phyloP scores from a whole-genome alignment of 2,329 filamentous ascomycete species.

The Sporothrix phasma region DNA sequence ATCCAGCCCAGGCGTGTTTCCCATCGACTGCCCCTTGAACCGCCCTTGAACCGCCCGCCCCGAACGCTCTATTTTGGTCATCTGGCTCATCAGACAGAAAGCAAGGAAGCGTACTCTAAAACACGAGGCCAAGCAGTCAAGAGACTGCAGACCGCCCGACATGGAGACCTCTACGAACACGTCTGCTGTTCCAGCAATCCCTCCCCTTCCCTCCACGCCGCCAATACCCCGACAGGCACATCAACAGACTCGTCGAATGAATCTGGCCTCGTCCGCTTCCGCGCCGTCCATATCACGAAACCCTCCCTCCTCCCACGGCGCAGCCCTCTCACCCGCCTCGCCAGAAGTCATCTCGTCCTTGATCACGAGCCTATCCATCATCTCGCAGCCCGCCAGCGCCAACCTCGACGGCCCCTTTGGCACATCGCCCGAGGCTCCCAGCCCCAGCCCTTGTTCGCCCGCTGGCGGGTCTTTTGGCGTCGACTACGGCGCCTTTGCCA shows the following conservation, averaged over 20 bases:
- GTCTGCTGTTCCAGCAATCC: neutral
- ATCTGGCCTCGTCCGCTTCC: slow-evolving; percentile 6
- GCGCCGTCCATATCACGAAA: slow-evolving; percentile 8
- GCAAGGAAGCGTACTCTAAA: neutral
- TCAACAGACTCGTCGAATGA: slow-evolving; percentile 26
- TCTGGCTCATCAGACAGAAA: neutral
- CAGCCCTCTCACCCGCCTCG: slow-evolving; percentile 17
- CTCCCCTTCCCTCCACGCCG: slow-evolving; percentile 18
- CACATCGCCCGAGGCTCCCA: slow-evolving; percentile 27
- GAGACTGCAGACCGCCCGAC: slow-evolving; percentile 5
- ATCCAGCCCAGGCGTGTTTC: neutral
- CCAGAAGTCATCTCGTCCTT: slow-evolving; percentile 61
- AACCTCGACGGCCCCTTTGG: slow-evolving; percentile 55
- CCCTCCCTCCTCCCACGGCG: slow-evolving; percentile 15
- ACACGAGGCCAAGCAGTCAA: slow-evolving; percentile 1
- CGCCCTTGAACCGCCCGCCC: neutral
- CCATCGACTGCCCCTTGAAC: neutral
- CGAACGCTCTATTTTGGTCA: slow-evolving; percentile 3
- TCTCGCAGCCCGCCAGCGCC: slow-evolving; percentile 54
- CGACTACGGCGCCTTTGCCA: slow-evolving; percentile 59
- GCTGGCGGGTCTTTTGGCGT: slow-evolving; percentile 52
- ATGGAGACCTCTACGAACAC: slow-evolving; percentile 16
- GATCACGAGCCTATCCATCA: slow-evolving; percentile 61
- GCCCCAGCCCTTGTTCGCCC: slow-evolving; percentile 27
- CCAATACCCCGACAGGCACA: slow-evolving; percentile 25